Evolutionary conservation across 345 rosid species (phyloP), one percentile per base, ranked within the genome.

Genomic region (Adansonia digitata): DNA sequence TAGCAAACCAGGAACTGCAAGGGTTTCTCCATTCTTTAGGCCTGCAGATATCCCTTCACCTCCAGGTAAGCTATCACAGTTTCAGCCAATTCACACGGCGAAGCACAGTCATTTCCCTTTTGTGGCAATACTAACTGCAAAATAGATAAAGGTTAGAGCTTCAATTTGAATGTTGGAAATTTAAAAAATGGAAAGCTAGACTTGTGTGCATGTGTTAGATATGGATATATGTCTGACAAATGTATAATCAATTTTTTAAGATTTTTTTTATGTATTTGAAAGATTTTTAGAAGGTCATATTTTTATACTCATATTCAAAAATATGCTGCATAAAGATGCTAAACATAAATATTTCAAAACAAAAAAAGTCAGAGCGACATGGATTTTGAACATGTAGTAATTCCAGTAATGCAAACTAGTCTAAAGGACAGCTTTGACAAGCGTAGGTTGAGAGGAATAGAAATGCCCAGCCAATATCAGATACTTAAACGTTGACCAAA

Each of bases 81-180:
- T 79, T 85, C 90, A 34, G 94, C 92, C 92, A 91, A 83, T 55
- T 87, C 89, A 73, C 72, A 52, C 0, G 89, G 93, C 35, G 91
- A 84, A 80, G 83, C 69, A 73, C 84, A 77, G 65, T 74, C 24
- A 29, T 60, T 49, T 76, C 57, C 73, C 26, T 74, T 77, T 81
- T 84, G 87, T 76, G 80, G 74, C 63, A 91, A 74, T 52, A 79
- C 85, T 69, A 91, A 86, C 98, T 90, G 95, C 85, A 81, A 61
- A 62, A 31, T 6, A 2, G 15, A n/a, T n/a, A 48, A 51, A 74
- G 26, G 39, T 29, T 17, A 24, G 22, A 31, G 64, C 73, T 72
- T 65, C 26, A 66, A 46, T 29, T 66, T 74, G 71, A 43, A 29
- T 27, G 29, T 5, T 31, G 26, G n/a, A n/a, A n/a, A n/a, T n/a